A percentile compares a stretch with the other conserved stretches of the same genome.
Evolutionary conservation across 257 asterid species (phyloP).

Genomic region (Euphrasia confusa): DNA sequence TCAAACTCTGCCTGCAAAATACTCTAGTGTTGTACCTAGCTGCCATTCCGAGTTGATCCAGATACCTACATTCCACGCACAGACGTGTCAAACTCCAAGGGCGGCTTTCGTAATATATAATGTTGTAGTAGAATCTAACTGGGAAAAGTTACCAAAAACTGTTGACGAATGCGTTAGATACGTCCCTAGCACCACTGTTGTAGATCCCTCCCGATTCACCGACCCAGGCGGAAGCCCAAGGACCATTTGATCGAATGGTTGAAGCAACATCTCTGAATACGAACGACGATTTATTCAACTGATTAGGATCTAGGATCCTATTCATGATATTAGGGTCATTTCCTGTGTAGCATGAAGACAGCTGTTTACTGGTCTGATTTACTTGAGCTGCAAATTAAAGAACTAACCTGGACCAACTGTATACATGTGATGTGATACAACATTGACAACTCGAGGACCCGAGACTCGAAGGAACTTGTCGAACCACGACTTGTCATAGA

Average conservation of each 20-base stretch:
- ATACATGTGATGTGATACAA: slow-evolving; percentile 78
- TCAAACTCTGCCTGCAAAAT: slow-evolving; percentile 80
- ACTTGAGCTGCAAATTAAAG: not conserved
- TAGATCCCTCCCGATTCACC: slow-evolving; percentile 94
- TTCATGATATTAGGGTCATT: slow-evolving; percentile 48
- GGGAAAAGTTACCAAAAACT: slow-evolving; percentile 66
- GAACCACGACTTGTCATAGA: slow-evolving; percentile 81
- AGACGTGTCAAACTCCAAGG: not conserved
- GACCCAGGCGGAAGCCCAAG: slow-evolving; percentile 94
- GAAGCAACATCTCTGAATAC: slow-evolving; percentile 43
- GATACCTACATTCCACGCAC: slow-evolving; percentile 51
- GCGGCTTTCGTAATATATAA: not conserved
- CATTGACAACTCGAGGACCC: slow-evolving; percentile 52
- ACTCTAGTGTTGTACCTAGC: slow-evolving; percentile 72
- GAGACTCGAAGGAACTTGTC: slow-evolving; percentile 59
- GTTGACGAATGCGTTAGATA: slow-evolving; percentile 70
- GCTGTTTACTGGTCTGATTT: not conserved
- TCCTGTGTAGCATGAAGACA: slow-evolving; percentile 57
- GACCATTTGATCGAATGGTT: slow-evolving; percentile 52
- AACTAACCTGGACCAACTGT: slow-evolving; percentile 75
- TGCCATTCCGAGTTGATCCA: slow-evolving; percentile 98
- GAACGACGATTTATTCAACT: slow-evolving; percentile 46
- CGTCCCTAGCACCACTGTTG: slow-evolving; percentile 65
- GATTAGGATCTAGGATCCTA: slow-evolving; percentile 61
- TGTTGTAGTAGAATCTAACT: not conserved